A percentile compares a stretch with the other conserved stretches of the same genome.
phyloP scores from a whole-genome alignment of 306 rosid genomes.

The Quercus parvula region DNA sequence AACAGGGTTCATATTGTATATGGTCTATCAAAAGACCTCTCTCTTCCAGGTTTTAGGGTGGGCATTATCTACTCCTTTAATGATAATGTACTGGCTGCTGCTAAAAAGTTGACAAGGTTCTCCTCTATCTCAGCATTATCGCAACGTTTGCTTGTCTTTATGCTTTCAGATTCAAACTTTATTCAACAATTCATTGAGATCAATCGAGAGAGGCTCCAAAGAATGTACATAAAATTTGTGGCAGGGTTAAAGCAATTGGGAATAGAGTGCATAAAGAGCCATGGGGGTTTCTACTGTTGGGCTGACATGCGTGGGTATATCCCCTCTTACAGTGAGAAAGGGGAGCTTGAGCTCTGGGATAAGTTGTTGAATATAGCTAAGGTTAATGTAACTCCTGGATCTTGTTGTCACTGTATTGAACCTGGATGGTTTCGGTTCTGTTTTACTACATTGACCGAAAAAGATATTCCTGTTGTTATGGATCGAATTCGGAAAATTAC shows the following conservation, averaged over 20 bases:
- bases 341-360: slow-evolving; percentile 95
- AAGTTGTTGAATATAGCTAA: slow-evolving; percentile 72
- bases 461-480: slow-evolving; percentile 66
- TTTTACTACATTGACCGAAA: slow-evolving; percentile 59
- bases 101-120: slow-evolving; percentile 67
- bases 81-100: slow-evolving; percentile 57
- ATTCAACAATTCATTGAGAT: slow-evolving; percentile 43
- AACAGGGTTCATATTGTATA: slow-evolving; percentile 82
- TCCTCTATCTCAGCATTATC: slow-evolving; percentile 66
- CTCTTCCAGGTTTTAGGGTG: slow-evolving; percentile 71
- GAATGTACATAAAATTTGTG: slow-evolving; percentile 48
- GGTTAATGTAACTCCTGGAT: slow-evolving; percentile 80
- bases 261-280: slow-evolving; percentile 59
- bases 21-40: slow-evolving; percentile 71
- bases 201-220: slow-evolving; percentile 47
- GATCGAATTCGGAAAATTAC: slow-evolving; percentile 65
- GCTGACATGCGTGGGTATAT: slow-evolving; percentile 75
- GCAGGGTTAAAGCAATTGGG: slow-evolving; percentile 74
- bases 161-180: slow-evolving; percentile 75
- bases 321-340: slow-evolving; percentile 74
- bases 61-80: slow-evolving; percentile 75
- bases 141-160: slow-evolving; percentile 64
- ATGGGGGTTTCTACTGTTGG: slow-evolving; percentile 91
- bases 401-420: slow-evolving; percentile 80
- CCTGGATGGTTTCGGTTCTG: slow-evolving; percentile 93